These are phyloP conservation scores for Leishmania major DNA, from an alignment of 208 protist genomes.

Conservation along the genomic window DNA sequence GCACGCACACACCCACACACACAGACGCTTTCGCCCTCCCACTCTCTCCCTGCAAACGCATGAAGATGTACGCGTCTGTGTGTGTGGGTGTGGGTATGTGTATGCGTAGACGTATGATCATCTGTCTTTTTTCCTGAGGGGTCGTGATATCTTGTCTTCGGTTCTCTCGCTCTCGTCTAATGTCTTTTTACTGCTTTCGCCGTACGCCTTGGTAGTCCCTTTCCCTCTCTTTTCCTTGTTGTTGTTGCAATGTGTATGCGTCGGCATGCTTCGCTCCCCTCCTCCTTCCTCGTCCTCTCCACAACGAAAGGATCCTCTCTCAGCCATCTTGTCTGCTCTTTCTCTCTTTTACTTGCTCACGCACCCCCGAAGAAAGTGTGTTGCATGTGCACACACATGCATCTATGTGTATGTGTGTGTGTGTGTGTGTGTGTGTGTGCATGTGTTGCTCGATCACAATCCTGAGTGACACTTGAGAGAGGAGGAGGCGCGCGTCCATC, in stretches of 20 bases:
- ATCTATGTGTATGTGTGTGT: background rate
- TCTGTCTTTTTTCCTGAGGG: too few relatives aligned
- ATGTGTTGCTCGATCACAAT: too few relatives aligned
- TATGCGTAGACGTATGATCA: background rate
- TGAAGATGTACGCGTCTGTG: background rate
- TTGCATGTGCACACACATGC: too few relatives aligned
- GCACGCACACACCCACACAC: background rate
- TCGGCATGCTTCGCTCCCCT: background rate
- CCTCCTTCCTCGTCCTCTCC: background rate
- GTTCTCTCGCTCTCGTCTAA: too few relatives aligned
- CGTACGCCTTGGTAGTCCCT: background rate
- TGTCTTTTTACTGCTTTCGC: too few relatives aligned
- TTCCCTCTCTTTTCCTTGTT: background rate
- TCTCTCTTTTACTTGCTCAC: background rate
- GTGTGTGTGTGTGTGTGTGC: background rate
- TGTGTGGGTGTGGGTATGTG: background rate
- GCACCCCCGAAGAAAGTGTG: too few relatives aligned
- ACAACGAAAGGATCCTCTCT: background rate
- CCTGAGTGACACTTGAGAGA: too few relatives aligned
- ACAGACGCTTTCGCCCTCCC: background rate
- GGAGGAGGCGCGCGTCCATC: too few relatives aligned
- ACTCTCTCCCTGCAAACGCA: too few relatives aligned
- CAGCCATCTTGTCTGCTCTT: background rate
- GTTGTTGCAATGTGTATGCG: too few relatives aligned
- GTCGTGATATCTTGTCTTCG: too few relatives aligned